phyloP scores from a whole-genome alignment of 805 yeast genomes.

The Priceomyces medius region DNA sequence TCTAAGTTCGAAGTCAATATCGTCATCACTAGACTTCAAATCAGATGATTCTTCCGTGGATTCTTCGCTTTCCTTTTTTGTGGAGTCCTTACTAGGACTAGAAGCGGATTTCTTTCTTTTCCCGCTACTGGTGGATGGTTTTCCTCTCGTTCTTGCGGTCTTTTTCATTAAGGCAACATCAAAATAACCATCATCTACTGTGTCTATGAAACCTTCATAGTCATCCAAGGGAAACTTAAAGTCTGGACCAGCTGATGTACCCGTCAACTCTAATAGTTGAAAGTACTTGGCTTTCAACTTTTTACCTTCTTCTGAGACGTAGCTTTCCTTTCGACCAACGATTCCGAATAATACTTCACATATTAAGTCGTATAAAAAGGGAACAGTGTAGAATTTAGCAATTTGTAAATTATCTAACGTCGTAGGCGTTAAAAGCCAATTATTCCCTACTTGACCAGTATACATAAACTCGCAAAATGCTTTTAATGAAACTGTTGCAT shows the following conservation, averaged over 20 bases:
- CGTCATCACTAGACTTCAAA: slow-evolving; percentile 25
- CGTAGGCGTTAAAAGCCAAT: slow-evolving; percentile 70
- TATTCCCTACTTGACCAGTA: slow-evolving; percentile 77
- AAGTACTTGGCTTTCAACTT: slow-evolving; percentile 30
- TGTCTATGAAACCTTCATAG: slow-evolving; percentile 54
- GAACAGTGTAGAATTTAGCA: slow-evolving; percentile 66
- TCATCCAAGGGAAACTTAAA: slow-evolving; percentile 45
- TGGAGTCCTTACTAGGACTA: not conserved
- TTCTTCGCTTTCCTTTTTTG: slow-evolving; percentile 8
- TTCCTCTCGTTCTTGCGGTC: slow-evolving; percentile 32
- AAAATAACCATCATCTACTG: slow-evolving; percentile 65
- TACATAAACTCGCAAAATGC: slow-evolving; percentile 73
- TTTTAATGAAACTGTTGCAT: slow-evolving; percentile 55
- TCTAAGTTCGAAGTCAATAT: slow-evolving; percentile 26
- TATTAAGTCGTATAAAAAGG: slow-evolving; percentile 66
- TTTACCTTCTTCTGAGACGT: slow-evolving; percentile 41
- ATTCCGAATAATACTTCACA: slow-evolving; percentile 68
- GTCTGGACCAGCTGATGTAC: slow-evolving; percentile 20
- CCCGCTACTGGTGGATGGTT: slow-evolving; percentile 19
- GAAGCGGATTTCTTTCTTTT: slow-evolving; percentile 13
- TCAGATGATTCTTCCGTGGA: slow-evolving; percentile 28
- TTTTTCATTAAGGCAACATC: slow-evolving; percentile 55
- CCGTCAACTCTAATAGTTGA: slow-evolving; percentile 23
- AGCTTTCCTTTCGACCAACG: slow-evolving; percentile 64
- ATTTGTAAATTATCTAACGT: slow-evolving; percentile 61